Conservation (phyloP, 495 filamentous ascomycete species). For the Neurospora intermedia region DNA sequence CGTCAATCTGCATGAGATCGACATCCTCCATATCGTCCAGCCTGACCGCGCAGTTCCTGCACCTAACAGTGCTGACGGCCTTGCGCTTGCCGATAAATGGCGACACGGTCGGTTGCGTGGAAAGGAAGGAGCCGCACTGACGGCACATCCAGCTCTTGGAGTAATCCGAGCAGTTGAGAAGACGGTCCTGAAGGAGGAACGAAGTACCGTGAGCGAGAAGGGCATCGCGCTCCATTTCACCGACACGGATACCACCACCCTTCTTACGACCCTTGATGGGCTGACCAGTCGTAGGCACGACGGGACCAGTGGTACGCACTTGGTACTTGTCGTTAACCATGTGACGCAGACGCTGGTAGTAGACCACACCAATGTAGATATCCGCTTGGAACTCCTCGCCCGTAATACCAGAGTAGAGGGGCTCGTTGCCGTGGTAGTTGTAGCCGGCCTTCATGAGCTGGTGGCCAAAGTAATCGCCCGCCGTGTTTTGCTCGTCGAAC, state of each 20-base stretch:
- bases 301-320: conserved; percentile 87
- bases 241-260: conserved; percentile 96
- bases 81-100: conserved; percentile 51
- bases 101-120: conserved; percentile 65
- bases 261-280: conserved; percentile 93
- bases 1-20: conserved; percentile 49
- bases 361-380: conserved; percentile 93
- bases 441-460: conserved; percentile 90
- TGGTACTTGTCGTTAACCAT: conserved; percentile 99
- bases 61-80: conserved; percentile 53
- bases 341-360: conserved; percentile 94
- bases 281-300: conserved; percentile 81
- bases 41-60: conserved; percentile 66
- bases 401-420: conserved; percentile 93
- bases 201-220: conserved; percentile 89
- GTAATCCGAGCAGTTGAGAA: conserved; percentile 95
- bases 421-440: conserved; percentile 97
- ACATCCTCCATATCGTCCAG: conserved; percentile 43
- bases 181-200: conserved; percentile 86
- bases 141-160: conserved; percentile 79
- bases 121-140: conserved; percentile 77
- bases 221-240: conserved; percentile 97
- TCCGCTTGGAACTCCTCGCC: conserved; percentile 88
- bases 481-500: conserved; percentile 86
- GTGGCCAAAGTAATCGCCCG: conserved; percentile 89